Conservation (phyloP, 2,329 filamentous ascomycete species). For the Aschersonia sp. region DNA sequence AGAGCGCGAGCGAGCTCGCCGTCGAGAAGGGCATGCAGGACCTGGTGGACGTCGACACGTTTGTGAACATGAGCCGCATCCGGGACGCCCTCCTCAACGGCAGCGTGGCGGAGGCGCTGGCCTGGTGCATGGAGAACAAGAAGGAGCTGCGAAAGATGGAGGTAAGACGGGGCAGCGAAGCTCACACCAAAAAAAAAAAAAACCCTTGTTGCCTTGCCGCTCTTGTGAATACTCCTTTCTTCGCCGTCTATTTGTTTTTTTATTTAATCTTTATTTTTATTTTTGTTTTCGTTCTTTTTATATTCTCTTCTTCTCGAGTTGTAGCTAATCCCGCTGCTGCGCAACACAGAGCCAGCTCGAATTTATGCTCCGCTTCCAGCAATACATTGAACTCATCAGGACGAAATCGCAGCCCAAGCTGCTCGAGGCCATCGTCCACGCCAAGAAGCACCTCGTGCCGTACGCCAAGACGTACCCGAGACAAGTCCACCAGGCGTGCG, state of each 20-base stretch:
- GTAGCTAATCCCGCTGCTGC: no score
- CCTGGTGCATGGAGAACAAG: constrained; percentile 90
- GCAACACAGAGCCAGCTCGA: constrained; percentile 58
- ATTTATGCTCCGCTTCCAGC: constrained; percentile 84
- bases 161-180: constrained; percentile 26
- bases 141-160: constrained; percentile 80
- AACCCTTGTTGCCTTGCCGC: no score
- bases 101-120: constrained; percentile 63
- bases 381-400: constrained; percentile 84
- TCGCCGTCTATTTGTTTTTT: not conserved
- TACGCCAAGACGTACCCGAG: constrained; percentile 53
- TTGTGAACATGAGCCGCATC: constrained; percentile 68
- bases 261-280: not conserved
- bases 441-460: constrained; percentile 63
- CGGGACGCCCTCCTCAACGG: constrained; percentile 55
- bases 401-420: constrained; percentile 48
- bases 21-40: constrained; percentile 61
- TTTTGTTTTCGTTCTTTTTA: no score
- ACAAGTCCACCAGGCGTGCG: constrained; percentile 60
- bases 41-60: constrained; percentile 79
- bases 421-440: constrained; percentile 66
- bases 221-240: no score
- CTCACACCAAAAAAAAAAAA: no score
- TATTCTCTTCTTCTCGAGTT: no score
- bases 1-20: constrained; percentile 63